Base-by-base conservation (phyloP, 139 green algal genomes). In the Klebsormidium nitens region DNA sequence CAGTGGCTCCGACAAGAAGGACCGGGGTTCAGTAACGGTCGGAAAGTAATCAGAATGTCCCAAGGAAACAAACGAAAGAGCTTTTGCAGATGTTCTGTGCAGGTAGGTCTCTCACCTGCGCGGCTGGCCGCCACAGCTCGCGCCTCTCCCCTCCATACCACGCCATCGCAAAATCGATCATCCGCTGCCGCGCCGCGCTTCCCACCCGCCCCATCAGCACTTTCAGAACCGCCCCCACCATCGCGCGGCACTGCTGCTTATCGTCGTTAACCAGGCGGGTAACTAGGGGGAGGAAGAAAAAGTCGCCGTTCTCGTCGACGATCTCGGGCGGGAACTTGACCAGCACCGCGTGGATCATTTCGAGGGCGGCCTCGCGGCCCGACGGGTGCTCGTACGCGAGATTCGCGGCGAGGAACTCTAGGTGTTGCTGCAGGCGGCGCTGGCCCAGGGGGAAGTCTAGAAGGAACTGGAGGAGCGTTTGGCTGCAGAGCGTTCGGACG, bases 371-470 rank as follows among this genome's bases (percentile, higher is more conserved):
- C 48, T 80, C 55, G 23, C 87, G 58, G 31, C 84, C 74, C 19
- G 37, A 36, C 35, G 36, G 28, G 46, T 81, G 59, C 66, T 77
- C 66, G 39, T 77, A 81, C 69, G 4, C 4, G 23, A 91, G 72
- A 63, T 96, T 95, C 46, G 78, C 60, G 0, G 91, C 49, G 36
- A 95, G 70, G 64, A 90, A 91, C 17, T 86, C 48, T 1, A 95
- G 44, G 82, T 96, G 90, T n/a, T 75, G 49, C 58, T 81, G 39
- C 49, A 96, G 83, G 2, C 90, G 82, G 55, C 63, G 77, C 35
- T 49, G 38, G 34, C 88, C 86, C 60, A 97, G 73, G 0, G 92
- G 92, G 66, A 93, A 97, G 80, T 97, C 89, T 37, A 97, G 83
- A 74, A 97, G 83, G 79, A 96, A 97, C 72, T 89, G 80, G 19